Percentiles rank a stretch among this genome's conserved stretches.
phyloP scores from a whole-genome alignment of 2,329 filamentous ascomycete species.

The Elsinoe ampelina region DNA sequence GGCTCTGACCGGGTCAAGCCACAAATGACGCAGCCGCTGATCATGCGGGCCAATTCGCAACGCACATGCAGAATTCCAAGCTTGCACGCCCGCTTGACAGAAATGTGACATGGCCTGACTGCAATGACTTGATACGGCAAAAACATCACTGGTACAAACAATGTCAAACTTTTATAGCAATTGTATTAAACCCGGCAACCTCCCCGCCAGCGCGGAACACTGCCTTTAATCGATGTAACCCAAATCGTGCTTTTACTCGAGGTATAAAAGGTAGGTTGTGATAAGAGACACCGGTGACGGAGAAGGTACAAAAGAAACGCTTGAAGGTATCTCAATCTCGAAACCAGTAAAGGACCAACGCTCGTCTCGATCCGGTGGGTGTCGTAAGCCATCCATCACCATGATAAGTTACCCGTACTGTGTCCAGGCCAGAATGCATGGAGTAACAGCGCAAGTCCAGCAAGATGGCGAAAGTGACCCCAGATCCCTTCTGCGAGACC shows the following conservation, averaged over 20 bases:
- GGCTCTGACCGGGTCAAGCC: slow-evolving; percentile 1
- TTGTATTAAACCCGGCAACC: slow-evolving; percentile 9
- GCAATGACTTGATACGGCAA: background rate
- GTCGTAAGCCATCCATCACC: background rate
- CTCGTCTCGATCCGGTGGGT: background rate
- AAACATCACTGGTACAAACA: background rate
- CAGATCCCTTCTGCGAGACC: background rate
- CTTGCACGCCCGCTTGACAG: too few species aligned
- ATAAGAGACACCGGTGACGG: slow-evolving; percentile 8
- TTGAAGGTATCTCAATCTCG: slow-evolving; percentile 25
- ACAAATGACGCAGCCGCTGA: slow-evolving; percentile 11
- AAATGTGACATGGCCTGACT: background rate
- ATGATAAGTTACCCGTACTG: background rate
- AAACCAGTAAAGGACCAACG: slow-evolving; percentile 14
- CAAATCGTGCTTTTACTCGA: slow-evolving; percentile 17
- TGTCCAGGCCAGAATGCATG: background rate
- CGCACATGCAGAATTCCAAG: background rate
- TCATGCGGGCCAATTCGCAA: background rate
- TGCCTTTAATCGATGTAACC: slow-evolving; percentile 11
- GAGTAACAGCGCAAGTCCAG: background rate
- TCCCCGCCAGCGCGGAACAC: slow-evolving; percentile 11
- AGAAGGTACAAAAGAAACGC: slow-evolving; percentile 19
- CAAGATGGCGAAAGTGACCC: background rate
- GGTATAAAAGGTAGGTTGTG: slow-evolving; percentile 11
- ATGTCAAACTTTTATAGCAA: background rate